Evolutionary conservation across 495 filamentous ascomycete species (phyloP).

Genomic region (Penicillium samsonianum): DNA sequence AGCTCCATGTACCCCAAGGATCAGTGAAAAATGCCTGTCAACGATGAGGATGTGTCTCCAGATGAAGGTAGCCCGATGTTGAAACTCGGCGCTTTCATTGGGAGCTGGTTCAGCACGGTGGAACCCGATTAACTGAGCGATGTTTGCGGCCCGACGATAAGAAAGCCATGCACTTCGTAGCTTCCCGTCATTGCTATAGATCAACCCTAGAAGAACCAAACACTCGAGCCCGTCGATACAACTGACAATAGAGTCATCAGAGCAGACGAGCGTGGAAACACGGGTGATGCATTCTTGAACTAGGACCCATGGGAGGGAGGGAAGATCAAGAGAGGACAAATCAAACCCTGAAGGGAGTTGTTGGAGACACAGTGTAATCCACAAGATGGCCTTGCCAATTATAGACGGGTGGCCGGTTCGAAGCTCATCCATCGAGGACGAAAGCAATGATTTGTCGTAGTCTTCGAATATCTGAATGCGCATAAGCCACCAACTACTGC

Average conservation of each 20-base stretch:
- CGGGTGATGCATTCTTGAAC: conserved; percentile 10
- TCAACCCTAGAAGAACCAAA: conserved; percentile 20
- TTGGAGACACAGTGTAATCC: conserved; percentile 16
- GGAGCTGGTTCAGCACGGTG: conserved; percentile 8
- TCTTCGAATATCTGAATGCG: conserved; percentile 18
- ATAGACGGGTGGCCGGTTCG: conserved; percentile 11
- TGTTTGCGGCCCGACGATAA: conserved; percentile 21
- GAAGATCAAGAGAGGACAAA: conserved; percentile 5
- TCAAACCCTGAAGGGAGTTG: conserved; percentile 14
- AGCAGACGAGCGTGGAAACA: conserved; percentile 2
- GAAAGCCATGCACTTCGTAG: conserved; percentile 25
- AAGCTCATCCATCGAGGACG: conserved; percentile 1
- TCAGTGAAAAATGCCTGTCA: conserved; percentile 20
- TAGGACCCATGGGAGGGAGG: conserved; percentile 6
- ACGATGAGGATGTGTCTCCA: conserved; percentile 17
- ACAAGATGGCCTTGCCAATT: conserved; percentile 14
- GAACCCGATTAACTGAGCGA: conserved; percentile 23
- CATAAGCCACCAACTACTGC: conserved; percentile 19
- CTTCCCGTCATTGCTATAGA: conserved; percentile 24
- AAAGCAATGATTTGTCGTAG: conserved; percentile 11
- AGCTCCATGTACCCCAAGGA: conserved; percentile 19
- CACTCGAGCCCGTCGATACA: conserved; percentile 24
- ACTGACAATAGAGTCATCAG: conserved; percentile 20
- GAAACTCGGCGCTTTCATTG: neutral
- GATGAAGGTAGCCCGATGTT: conserved; percentile 5